Evolutionary conservation across 495 filamentous ascomycete species (phyloP).

Genomic region (Penicillium lagena): DNA sequence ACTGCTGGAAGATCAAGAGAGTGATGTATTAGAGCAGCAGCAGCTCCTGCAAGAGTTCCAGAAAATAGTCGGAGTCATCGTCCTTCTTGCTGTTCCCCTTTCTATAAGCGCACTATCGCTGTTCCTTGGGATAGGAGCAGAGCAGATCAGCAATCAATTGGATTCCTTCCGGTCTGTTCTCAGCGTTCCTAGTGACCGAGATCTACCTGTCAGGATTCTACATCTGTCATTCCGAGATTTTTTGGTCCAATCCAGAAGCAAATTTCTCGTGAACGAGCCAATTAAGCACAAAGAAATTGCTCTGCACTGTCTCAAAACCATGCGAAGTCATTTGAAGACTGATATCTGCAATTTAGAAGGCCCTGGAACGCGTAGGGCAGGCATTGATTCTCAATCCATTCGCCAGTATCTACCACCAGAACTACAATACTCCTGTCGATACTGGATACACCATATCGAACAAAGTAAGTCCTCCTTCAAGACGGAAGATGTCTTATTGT

Average conservation of each 20-base stretch:
- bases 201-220: background rate
- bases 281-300: background rate
- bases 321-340: slow-evolving; percentile 16
- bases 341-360: slow-evolving; percentile 31
- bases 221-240: slow-evolving; percentile 8
- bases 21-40: too few species aligned
- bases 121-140: background rate
- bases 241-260: background rate
- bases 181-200: slow-evolving; percentile 11
- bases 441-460: slow-evolving; percentile 46
- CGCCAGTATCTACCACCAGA: slow-evolving; percentile 17
- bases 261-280: background rate
- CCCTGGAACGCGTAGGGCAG: slow-evolving; percentile 11
- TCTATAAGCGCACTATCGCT: slow-evolving; percentile 2
- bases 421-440: slow-evolving; percentile 35
- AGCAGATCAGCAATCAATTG: background rate
- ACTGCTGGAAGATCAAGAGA: slow-evolving; percentile 7
- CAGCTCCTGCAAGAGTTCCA: slow-evolving; percentile 6
- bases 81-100: slow-evolving; percentile 7
- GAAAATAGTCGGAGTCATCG: slow-evolving; percentile 7
- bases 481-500: too few species aligned
- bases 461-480: too few species aligned
- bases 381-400: slow-evolving; percentile 19
- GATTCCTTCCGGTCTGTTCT: slow-evolving; percentile 7
- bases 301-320: slow-evolving; percentile 3